Base-by-base conservation (phyloP, 345 rosid species). In the Murraya paniculata region DNA sequence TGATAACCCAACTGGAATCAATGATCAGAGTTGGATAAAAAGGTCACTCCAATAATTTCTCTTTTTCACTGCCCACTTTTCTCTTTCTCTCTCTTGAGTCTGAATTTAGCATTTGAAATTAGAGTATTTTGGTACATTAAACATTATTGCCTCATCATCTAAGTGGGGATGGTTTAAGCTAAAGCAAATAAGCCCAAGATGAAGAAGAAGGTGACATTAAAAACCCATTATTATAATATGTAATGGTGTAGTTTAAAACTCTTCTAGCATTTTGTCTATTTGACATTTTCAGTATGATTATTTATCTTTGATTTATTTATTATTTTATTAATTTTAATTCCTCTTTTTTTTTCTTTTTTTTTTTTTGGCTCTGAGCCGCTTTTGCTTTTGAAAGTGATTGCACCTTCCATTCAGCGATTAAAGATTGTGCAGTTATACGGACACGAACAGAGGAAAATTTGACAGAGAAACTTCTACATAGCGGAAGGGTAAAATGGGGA, bases 81-180 rank as follows among this genome's bases (percentile, higher is more conserved):
- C 78, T 73, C 76, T 84, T 67, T 79, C 81, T 74, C 64, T 56
- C 76, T 75, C 64, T 75, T 48, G 60, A 18, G 76, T 71, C 69
- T 77, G 85, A 53, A 31, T 56, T 71, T n/a, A 84, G 84, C 86
- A 84, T 78, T 81, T 87, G 72, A 81, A 80, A 48, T 82, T 78
- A 81, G 82, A 83, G 79, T 75, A 84, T 77, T 83, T 77, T 85
- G 80, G 73, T 67, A 79, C 50, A 45, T 53, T 53, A 19, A 16
- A 53, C 84, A 92, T 92, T 85, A 94, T 92, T 91, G 87, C 84
- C 93, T 92, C 95, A 91, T 91, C 94, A 91, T 92, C 92, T 39
- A 85, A 80, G 83, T 86, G 86, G 88, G 87, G 78, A 71, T 77
- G 85, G 85, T 77, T 79, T 77, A 65, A 78, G 84, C 86, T 78